Evolutionary conservation across 2,329 filamentous ascomycete species (phyloP), one percentile per base, ranked within the genome.

Genomic region (Fusarium agapanthi): DNA sequence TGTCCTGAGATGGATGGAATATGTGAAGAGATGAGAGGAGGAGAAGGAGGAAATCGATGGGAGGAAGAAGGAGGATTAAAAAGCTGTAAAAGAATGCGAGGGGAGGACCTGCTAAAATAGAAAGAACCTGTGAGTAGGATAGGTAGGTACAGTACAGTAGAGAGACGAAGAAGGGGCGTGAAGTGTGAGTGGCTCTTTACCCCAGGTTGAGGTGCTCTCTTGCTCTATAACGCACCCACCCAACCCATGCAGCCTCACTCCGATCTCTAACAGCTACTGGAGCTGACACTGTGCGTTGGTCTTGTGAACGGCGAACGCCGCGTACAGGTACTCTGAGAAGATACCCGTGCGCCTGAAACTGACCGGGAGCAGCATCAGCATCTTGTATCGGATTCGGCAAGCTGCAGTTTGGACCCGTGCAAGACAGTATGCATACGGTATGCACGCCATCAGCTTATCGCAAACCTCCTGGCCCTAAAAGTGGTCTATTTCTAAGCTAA

Each of bases 381-480:
- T 2, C 13, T 28, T 30, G 66, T 55, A 57, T 20, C 35, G 2
- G 12, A 22, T 24, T 53, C 59, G 55, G 67, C n/a, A 62, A 41
- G 54, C 38, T 41, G 43, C 67, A 69, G 67, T 48, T 62, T 53
- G 32, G 65, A 61, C 26, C 65, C 35, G 75, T 76, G 69, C 61
- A 18, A 44, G 41, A 56, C 57, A 53, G 24, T 57, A 24, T 5
- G 24, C 48, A 50, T 53, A 77, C 76, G 69, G 76, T 77, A 71
- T 70, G 73, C 74, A 75, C 70, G 73, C 63, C 76, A 76, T 77
- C 76, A 77, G 76, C 76, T 77, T 76, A 77, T 77, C 76, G 74
- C 68, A 74, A 72, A 77, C 75, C 64, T 76, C 67, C 76, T 69
- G 75, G 68, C 67, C 62, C 69, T 74, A 67, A 64, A 75, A 71